Conservation (phyloP, 2,329 filamentous ascomycete species). For the Cladosporium cucumerinum region DNA sequence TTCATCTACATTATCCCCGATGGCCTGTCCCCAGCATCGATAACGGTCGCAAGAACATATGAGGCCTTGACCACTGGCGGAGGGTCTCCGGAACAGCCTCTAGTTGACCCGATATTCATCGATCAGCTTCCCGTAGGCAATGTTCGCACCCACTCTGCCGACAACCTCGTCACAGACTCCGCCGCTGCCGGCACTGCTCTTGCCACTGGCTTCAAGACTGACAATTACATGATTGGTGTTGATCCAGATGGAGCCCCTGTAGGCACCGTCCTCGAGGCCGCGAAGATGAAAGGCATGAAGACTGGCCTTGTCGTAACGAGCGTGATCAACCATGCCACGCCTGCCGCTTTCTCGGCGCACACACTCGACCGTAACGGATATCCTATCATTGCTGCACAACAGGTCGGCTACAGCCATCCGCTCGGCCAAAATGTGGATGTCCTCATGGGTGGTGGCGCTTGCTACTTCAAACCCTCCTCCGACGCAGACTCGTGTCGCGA, state of each 20-base stretch:
- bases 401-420: constrained; percentile 41
- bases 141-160: constrained; percentile 24
- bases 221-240: constrained; percentile 39
- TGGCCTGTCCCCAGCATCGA: constrained; percentile 17
- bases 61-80: constrained; percentile 6
- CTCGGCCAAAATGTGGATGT: constrained; percentile 40
- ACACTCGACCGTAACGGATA: constrained; percentile 35
- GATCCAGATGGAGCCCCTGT: constrained; percentile 35
- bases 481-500: constrained; percentile 38
- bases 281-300: constrained; percentile 40
- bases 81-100: constrained; percentile 16
- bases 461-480: constrained; percentile 42
- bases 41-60: constrained; percentile 17
- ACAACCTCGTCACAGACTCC: constrained; percentile 43
- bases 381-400: constrained; percentile 39
- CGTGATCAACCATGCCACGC: constrained; percentile 39
- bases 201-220: constrained; percentile 40
- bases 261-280: constrained; percentile 42
- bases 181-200: constrained; percentile 42
- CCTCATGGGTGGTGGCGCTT: constrained; percentile 41
- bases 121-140: constrained; percentile 31
- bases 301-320: constrained; percentile 44
- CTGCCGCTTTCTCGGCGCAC: constrained; percentile 37
- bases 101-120: background rate
- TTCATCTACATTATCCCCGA: constrained; percentile 21